Evolutionary conservation across 768 basidiomycete genomes (phyloP).

Genomic region (Butyriboletus loyo): DNA sequence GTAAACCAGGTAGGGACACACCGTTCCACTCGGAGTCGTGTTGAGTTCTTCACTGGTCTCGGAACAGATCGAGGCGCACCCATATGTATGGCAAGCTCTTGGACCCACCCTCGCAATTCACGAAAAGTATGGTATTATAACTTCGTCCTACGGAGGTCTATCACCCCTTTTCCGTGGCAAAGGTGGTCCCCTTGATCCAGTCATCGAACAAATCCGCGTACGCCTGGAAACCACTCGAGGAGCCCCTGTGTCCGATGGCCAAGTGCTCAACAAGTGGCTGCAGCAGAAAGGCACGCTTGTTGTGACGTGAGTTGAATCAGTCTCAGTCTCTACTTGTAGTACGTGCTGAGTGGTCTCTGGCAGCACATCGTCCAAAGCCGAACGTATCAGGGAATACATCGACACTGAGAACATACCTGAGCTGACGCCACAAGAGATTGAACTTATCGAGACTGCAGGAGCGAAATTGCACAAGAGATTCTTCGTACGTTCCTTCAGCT

Average conservation of each 20-base stretch:
- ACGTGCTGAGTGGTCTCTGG: neutral
- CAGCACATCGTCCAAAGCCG: conserved; percentile 34
- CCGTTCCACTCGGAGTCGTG: neutral
- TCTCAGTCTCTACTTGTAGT: neutral
- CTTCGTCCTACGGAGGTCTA: conserved; percentile 40
- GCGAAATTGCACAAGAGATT: conserved; percentile 20
- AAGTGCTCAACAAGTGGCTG: conserved; percentile 31
- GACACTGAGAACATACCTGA: conserved; percentile 28
- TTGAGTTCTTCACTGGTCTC: neutral
- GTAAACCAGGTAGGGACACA: conserved; percentile 47
- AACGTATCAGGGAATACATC: conserved; percentile 33
- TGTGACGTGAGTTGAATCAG: conserved; percentile 25
- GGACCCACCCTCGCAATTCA: conserved; percentile 34
- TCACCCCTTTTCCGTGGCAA: conserved; percentile 35
- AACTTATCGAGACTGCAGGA: conserved; percentile 26
- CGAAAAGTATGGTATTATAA: conserved; percentile 37
- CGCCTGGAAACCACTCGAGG: conserved; percentile 27
- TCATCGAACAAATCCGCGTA: conserved; percentile 33
- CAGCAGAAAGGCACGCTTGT: conserved; percentile 30
- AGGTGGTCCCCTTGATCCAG: conserved; percentile 40
- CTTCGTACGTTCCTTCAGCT: conserved; percentile 22
- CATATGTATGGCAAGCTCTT: conserved; percentile 46
- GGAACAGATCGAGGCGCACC: conserved; percentile 50
- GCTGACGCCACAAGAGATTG: conserved; percentile 25
- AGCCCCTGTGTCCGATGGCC: conserved; percentile 24